Conservation (phyloP, 768 basidiomycete genomes). For the Brasilioporus rufonigricans region DNA sequence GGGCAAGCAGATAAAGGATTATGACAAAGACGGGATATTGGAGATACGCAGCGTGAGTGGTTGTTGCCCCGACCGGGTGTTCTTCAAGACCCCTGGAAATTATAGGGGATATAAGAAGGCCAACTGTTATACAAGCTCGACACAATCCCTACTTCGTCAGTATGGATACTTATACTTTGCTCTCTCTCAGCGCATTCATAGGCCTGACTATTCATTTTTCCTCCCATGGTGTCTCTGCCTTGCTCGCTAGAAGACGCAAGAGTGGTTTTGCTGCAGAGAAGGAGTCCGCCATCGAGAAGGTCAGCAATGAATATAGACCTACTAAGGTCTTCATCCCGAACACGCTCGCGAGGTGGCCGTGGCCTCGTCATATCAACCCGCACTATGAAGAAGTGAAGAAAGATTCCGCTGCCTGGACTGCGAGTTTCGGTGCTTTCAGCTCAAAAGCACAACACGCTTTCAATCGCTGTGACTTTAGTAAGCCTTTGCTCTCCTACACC, state of each 20-base stretch:
- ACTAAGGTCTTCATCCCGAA: slow-evolving; percentile 15
- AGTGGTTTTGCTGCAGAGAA: neutral
- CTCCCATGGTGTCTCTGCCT: neutral
- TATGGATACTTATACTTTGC: slow-evolving; percentile 8
- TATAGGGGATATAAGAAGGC: neutral
- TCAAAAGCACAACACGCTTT: slow-evolving; percentile 14
- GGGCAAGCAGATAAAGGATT: neutral
- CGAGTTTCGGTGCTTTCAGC: slow-evolving; percentile 9
- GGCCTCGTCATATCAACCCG: slow-evolving; percentile 13
- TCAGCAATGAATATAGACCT: neutral
- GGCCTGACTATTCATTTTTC: neutral
- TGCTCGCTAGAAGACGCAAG: neutral
- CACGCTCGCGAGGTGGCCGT: slow-evolving; percentile 18
- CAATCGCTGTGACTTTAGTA: slow-evolving; percentile 12
- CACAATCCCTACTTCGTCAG: neutral
- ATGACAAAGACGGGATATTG: neutral
- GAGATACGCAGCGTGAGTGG: neutral
- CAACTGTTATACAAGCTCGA: neutral
- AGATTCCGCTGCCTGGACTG: slow-evolving; percentile 11
- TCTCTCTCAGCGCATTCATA: slow-evolving; percentile 1
- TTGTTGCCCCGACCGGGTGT: neutral
- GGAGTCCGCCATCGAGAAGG: neutral
- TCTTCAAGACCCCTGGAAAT: neutral
- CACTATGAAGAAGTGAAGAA: slow-evolving; percentile 5
- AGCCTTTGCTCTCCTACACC: neutral